Evolutionary conservation across 2,329 filamentous ascomycete genomes (phyloP), one percentile per base, ranked within the genome.

Genomic region (Laburnicola sp.): DNA sequence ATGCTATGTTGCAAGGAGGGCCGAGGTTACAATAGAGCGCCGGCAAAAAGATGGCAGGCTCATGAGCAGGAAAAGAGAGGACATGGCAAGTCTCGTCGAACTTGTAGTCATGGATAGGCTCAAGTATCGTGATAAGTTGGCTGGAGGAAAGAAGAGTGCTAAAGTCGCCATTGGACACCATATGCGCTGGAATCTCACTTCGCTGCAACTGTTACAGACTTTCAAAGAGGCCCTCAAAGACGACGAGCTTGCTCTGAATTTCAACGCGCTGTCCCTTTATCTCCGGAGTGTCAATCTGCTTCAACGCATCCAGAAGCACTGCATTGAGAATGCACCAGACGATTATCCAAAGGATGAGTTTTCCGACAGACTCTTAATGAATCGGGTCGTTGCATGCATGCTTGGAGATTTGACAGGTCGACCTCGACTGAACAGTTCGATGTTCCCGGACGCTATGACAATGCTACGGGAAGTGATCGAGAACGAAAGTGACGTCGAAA

Each of bases 261-360:
- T 59, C 32, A 36, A 57, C 36, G 42, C 50, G 1, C 37, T 53
- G 11, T 36, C 16, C 2, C 26, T 59, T 5, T 34, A 51, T 28
- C 5, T 40, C 11, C 40, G 26, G 6, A 57, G 54, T 22, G 7
- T 11, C 6, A n/a, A 27, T 8, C 38, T 59, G 7, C 27, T 59
- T 4, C 30, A 11, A 5, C 36, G 11, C 11, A 50, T 59, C 22
- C 54, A 56, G 8, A 25, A 32, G 4, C 11, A 42, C 1, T 56
- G 50, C 42, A 36, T 56, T 23, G 22, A 42, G 21, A 26, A 47
- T 16, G 48, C 53, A 30, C 56, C 56, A 1, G 26, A 48, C 0
- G 53, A 56, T 8, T 58, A 58, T 26, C 50, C 53, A n/a, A 16
- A 34, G 21, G 26, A 36, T 10, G 40, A 38, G 16, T 53, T 40